These are phyloP conservation scores for Tolypocladium capitatum DNA, from an alignment of 2,329 filamentous ascomycete genomes.

Conservation along the genomic window DNA sequence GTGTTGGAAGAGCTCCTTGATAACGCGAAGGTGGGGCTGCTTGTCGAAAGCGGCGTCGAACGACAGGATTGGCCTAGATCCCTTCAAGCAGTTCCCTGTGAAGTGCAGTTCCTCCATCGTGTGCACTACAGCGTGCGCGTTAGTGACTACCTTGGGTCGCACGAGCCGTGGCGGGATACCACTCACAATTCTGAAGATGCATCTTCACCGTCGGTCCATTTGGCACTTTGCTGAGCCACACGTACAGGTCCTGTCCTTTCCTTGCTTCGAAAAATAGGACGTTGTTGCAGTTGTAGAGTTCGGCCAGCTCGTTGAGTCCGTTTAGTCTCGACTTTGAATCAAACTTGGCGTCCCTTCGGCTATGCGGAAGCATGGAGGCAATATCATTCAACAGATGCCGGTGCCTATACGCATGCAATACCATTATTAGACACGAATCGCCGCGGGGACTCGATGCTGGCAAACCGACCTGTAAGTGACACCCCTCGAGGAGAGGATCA, in stretches of 20 bases:
- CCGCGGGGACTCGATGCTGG: background rate
- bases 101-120: constrained; percentile 97
- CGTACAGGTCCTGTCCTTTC: constrained; percentile 87
- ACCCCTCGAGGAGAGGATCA: constrained; percentile 85
- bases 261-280: constrained; percentile 90
- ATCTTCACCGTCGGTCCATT: constrained; percentile 51
- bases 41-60: constrained; percentile 82
- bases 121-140: constrained; percentile 48
- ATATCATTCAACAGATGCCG: constrained; percentile 88
- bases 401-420: constrained; percentile 43
- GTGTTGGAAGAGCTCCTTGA: constrained; percentile 83
- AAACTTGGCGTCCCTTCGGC: constrained; percentile 88
- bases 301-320: constrained; percentile 62
- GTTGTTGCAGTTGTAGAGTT: constrained; percentile 87
- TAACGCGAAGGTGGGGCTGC: constrained; percentile 64
- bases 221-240: constrained; percentile 85
- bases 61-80: constrained; percentile 77
- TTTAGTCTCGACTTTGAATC: constrained; percentile 86
- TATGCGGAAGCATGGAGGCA: constrained; percentile 77
- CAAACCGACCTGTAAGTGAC: constrained; percentile 65
- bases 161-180: background rate
- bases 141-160: constrained; percentile 6
- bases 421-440: constrained; percentile 1
- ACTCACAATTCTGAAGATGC: constrained; percentile 62
- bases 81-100: constrained; percentile 91